Percentiles rank a stretch among this genome's conserved stretches.
phyloP scores from a whole-genome alignment of 352 stramenopile species.

The Thalassiosira hispida region DNA sequence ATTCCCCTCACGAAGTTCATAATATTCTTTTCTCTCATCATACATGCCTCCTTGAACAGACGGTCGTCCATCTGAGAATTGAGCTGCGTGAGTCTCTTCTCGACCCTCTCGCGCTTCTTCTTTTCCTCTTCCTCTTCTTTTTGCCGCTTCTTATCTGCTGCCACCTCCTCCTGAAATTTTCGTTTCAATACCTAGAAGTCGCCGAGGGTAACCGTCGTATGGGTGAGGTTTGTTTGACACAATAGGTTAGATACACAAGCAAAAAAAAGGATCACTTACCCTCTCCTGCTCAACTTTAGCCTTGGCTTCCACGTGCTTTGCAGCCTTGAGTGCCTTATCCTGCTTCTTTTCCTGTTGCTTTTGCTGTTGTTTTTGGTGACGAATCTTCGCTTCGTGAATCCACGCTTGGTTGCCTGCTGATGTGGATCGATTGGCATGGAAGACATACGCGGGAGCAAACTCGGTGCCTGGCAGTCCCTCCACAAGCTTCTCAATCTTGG shows the following conservation, averaged over 20 bases:
- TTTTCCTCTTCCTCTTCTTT: conserved; percentile 72
- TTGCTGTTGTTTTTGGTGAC: conserved; percentile 62
- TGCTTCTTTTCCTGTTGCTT: conserved; percentile 66
- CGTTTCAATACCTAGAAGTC: conserved; percentile 67
- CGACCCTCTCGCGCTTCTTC: conserved; percentile 68
- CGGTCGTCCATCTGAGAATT: conserved; percentile 82
- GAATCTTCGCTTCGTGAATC: conserved; percentile 75
- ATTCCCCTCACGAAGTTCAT: conserved; percentile 72
- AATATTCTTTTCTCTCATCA: conserved; percentile 80
- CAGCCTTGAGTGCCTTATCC: conserved; percentile 48
- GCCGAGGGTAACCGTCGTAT: background rate
- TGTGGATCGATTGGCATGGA: conserved; percentile 56
- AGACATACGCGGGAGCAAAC: conserved; percentile 75
- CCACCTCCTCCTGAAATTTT: conserved; percentile 48
- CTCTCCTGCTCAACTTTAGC: conserved; percentile 62
- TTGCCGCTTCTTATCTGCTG: conserved; percentile 35
- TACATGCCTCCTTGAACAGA: conserved; percentile 77
- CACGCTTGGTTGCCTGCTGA: conserved; percentile 52
- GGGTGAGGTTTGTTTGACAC: background rate
- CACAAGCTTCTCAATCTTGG: conserved; percentile 76
- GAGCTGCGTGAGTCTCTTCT: conserved; percentile 75
- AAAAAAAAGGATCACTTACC: conserved; percentile 13
- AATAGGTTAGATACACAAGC: background rate
- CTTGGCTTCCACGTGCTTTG: conserved; percentile 57
- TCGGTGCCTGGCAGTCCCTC: conserved; percentile 83